Base-by-base conservation (phyloP, 2,329 filamentous ascomycete genomes). In the Sarocladiaceae sp. region DNA sequence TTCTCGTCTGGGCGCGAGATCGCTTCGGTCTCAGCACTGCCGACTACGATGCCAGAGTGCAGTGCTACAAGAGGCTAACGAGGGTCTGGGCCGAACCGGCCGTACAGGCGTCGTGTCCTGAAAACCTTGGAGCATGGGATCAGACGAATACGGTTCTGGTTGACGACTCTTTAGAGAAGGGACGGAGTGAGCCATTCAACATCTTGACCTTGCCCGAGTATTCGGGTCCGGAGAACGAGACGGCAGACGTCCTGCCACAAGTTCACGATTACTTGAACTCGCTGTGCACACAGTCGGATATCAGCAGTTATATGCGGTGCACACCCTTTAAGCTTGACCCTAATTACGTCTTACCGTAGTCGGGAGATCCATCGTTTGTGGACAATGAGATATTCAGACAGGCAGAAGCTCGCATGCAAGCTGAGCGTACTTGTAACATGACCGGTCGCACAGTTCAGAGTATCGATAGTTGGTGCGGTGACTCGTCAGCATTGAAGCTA, bases 141-240 rank as follows among this genome's bases (percentile, higher is more conserved):
- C 89, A 95, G 65, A 74, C 74, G 42, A 95, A 97, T 62, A 97
- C 93, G 0, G 74, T 97, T 6, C 72, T 98, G 20, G 80, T 97
- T 31, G 93, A 98, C 54, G 93, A 97, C 64, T 87, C 83, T 23
- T 55, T 65, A 1, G 74, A 90, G 56, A 98, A 97, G 69, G 90
- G 83, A 1, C 73, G 78, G 20, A 83, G 76, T 45, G 88, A 98
- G 62, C 93, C 93, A 1, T 78, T 79, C 65, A 97, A 97, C 55
- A 73, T 93, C 18, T 65, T 97, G 9, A 70, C 82, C 51, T 74
- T 97, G 18, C 86, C 89, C 1, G 88, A 94, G 62, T 96, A 93
- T 57, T 60, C 62, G 2, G 78, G 73, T 11, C 47, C 70, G 27
- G 33, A 47, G 2, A 48, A 55, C 6, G 74, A 78, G 55, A 34